A percentile compares a stretch with the other conserved stretches of the same genome.
Conservation (phyloP, 83 land plant species). For the Picea abies region DNA sequence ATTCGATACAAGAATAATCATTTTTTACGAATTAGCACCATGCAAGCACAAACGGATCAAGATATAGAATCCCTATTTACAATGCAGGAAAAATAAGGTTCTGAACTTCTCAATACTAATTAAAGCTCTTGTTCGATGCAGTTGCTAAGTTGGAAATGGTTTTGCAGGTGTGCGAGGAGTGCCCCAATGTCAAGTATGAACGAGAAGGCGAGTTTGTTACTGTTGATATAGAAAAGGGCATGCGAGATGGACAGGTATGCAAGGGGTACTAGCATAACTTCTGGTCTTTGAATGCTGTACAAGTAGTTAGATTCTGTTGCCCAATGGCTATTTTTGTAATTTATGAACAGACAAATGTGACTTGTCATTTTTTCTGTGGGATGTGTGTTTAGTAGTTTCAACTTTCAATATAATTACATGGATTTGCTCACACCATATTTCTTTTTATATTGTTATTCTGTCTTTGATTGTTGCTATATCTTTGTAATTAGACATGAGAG, state of each 20-base stretch:
- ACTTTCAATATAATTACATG: too few relatives aligned
- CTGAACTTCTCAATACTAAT: neutral
- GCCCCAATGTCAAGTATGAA: slow-evolving; percentile 92
- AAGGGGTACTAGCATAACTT: neutral
- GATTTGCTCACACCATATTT: too few relatives aligned
- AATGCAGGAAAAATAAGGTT: neutral
- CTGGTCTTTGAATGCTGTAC: neutral
- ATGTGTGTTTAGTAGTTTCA: too few relatives aligned
- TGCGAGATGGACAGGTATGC: slow-evolving; percentile 88
- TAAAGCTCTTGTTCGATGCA: neutral
- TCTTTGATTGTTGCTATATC: too few relatives aligned
- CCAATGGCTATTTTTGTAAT: neutral
- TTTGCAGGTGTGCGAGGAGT: slow-evolving; percentile 89
- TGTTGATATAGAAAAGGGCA: slow-evolving; percentile 95
- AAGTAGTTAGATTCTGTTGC: neutral
- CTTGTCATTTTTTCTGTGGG: too few relatives aligned
- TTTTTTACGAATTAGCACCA: neutral
- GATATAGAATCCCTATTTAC: too few relatives aligned
- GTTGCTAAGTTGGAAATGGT: neutral
- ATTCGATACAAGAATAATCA: too few relatives aligned
- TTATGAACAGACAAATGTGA: neutral
- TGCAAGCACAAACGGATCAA: neutral
- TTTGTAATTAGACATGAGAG: too few relatives aligned
- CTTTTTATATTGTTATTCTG: too few relatives aligned
- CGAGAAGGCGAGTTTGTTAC: slow-evolving; percentile 78